phyloP scores from a whole-genome alignment of 805 yeast species.

The Starmerella davenportii region DNA sequence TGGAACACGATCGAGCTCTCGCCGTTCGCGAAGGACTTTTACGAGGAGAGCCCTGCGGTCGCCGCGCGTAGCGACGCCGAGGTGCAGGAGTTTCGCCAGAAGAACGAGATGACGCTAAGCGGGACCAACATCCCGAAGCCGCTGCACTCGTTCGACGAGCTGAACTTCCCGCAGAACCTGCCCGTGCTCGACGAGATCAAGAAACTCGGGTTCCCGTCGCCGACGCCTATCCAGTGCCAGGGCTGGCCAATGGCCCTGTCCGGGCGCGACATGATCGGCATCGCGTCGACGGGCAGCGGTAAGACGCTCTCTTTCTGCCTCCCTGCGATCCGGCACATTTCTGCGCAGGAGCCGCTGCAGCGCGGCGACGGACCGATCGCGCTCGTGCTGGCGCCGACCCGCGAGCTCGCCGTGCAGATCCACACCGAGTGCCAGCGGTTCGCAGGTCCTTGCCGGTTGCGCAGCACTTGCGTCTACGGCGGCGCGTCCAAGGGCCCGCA shows the following conservation, averaged over 20 bases:
- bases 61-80: constrained; percentile 58
- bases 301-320: constrained; percentile 92
- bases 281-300: constrained; percentile 98
- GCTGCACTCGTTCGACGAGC: constrained; percentile 80
- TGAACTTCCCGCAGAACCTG: constrained; percentile 82
- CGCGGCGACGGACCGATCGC: constrained; percentile 98
- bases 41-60: constrained; percentile 68
- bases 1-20: constrained; percentile 69
- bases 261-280: constrained; percentile 98
- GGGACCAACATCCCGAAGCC: constrained; percentile 91
- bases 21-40: constrained; percentile 86
- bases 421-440: constrained; percentile 92
- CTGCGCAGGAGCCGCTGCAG: constrained; percentile 85
- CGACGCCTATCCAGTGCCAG: constrained; percentile 96
- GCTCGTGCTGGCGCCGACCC: constrained; percentile 88
- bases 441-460: constrained; percentile 76
- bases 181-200: constrained; percentile 66
- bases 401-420: constrained; percentile 97
- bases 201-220: constrained; percentile 80
- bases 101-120: constrained; percentile 65
- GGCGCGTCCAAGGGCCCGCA: constrained; percentile 99
- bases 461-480: constrained; percentile 91
- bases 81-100: constrained; percentile 55
- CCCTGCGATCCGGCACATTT: constrained; percentile 93
- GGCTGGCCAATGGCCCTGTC: constrained; percentile 99